Base-by-base conservation (phyloP, 2,329 filamentous ascomycete genomes). In the Exophiala sideris region DNA sequence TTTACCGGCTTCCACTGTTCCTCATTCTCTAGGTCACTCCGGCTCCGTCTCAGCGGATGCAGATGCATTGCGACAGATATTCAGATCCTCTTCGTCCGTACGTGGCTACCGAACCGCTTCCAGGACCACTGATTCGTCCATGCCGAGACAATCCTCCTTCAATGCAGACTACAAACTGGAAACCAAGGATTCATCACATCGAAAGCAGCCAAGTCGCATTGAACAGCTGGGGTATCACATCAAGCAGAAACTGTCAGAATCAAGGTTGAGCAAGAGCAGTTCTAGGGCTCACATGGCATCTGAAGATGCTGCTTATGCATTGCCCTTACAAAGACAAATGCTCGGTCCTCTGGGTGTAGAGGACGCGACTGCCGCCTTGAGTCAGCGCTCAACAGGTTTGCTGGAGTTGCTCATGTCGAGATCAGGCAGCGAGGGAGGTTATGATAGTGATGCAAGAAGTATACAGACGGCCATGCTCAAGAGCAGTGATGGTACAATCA, bases 391-490 rank as follows among this genome's bases (percentile, higher is more conserved):
- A 8, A 52, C 56, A 2, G 57, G 61, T 38, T 51, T 63, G 35
- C 53, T 57, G 14, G 61, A 62, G 18, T 52, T 64, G 14, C 52
- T 64, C 16, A 58, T 54, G 48, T 61, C 59, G 5, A 46, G 61
- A 14, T 55, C 46, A 24, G 54, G 48, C 11, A 64, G 60, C 38
- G 54, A 59, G 42, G 58, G 58, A 6, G 61, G 57, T 2, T 64
- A 64, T 52, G 62, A 64, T 44, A 63, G 62, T 44, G 62, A 64
- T 45, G 62, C 62, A 21, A 61, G 55, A 50, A 61, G 58, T 32
- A 63, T 64, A 24, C 51, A 56, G 29, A 62, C 52, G 9, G 52
- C 58, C n/a, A 35, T 53, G 21, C 47, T 62, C 11, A 54, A 54
- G 32, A 52, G 45, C 29, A 50, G 46, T 24, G 53, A 61, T n/a